Conservation (phyloP, 2,329 filamentous ascomycete species). For the Aspergillus pseudoterreus region DNA sequence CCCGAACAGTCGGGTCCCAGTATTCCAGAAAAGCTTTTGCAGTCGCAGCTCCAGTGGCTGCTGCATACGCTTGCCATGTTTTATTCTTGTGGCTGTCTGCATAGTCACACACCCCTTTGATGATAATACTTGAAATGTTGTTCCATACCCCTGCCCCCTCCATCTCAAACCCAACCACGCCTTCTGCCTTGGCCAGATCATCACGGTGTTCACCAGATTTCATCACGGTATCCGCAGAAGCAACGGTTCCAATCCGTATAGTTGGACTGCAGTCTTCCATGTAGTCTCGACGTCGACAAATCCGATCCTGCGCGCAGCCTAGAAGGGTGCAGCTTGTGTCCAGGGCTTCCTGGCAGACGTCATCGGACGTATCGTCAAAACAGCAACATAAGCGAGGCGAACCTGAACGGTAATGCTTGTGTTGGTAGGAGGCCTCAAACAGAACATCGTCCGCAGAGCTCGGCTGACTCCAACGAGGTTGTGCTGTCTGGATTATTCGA, state of each 20-base stretch:
- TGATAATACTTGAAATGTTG: constrained; percentile 2
- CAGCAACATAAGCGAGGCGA: neutral
- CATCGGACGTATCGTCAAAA: neutral
- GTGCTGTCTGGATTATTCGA: neutral
- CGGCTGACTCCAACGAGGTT: neutral
- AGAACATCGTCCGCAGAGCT: constrained; percentile 2
- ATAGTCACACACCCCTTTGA: constrained; percentile 6
- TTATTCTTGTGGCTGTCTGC: constrained; percentile 4
- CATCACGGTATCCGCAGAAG: constrained; percentile 12
- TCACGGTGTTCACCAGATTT: constrained; percentile 10
- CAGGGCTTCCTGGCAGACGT: constrained; percentile 6
- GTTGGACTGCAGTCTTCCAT: neutral
- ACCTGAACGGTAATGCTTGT: constrained; percentile 6
- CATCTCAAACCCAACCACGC: constrained; percentile 9
- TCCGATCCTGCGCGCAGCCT: neutral
- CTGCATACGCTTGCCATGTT: constrained; percentile 4
- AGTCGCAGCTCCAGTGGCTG: constrained; percentile 1
- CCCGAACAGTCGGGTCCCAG: neutral
- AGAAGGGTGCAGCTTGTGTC: neutral
- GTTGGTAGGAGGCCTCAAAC: constrained; percentile 4
- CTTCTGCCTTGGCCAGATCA: neutral
- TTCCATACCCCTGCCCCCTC: constrained; percentile 5
- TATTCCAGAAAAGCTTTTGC: neutral
- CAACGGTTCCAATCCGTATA: constrained; percentile 6
- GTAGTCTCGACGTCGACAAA: neutral